phyloP scores from a whole-genome alignment of 2,329 filamentous ascomycete species.

The Microsporum audouinii region DNA sequence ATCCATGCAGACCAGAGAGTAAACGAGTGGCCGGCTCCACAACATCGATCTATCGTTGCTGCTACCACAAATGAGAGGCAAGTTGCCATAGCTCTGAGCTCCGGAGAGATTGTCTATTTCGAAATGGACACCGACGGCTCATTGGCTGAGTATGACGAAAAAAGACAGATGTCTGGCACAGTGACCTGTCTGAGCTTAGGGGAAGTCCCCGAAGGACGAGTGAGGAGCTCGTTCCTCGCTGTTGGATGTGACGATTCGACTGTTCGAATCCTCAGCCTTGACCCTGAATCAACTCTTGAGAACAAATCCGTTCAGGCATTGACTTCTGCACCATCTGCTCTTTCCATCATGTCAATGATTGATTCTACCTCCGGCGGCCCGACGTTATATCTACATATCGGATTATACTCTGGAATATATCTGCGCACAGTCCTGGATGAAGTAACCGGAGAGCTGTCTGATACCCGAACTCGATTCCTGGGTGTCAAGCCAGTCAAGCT shows the following conservation, averaged over 20 bases:
- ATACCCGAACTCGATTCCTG: constrained; percentile 87
- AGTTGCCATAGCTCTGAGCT: constrained; percentile 85
- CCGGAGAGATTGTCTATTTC: constrained; percentile 94
- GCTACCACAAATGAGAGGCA: constrained; percentile 89
- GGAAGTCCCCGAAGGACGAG: constrained; percentile 77
- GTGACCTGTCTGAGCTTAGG: constrained; percentile 92
- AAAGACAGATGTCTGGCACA: constrained; percentile 87
- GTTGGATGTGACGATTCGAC: constrained; percentile 96
- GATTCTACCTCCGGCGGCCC: constrained; percentile 82
- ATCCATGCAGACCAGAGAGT: constrained; percentile 65
- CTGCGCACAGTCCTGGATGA: constrained; percentile 90
- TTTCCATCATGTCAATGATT: constrained; percentile 90
- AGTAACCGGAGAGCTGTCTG: constrained; percentile 85
- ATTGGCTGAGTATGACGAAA: constrained; percentile 86
- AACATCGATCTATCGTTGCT: constrained; percentile 89
- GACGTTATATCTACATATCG: constrained; percentile 90
- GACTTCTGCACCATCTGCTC: constrained; percentile 74
- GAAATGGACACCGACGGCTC: constrained; percentile 90
- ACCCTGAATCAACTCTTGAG: constrained; percentile 80
- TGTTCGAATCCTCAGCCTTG: constrained; percentile 80
- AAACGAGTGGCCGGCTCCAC: constrained; percentile 87
- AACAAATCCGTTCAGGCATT: constrained; percentile 90
- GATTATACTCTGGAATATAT: constrained; percentile 89
- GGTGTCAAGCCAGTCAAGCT: constrained; percentile 82
- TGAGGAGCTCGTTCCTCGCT: constrained; percentile 83